Base-by-base conservation (phyloP, 306 rosid genomes). In the Lotus japonicus region DNA sequence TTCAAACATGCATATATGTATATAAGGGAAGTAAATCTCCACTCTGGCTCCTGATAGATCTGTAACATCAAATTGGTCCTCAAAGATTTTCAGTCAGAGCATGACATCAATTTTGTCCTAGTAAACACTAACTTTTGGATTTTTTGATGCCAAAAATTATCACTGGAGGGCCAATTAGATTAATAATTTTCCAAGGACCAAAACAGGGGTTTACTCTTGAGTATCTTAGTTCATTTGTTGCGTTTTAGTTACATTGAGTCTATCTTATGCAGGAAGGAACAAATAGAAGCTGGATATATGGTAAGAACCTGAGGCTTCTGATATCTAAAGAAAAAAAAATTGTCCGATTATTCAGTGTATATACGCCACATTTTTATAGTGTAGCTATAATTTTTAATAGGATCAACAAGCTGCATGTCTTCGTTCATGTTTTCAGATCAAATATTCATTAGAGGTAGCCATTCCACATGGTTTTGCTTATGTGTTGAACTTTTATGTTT, bases 241-340 rank as follows among this genome's bases (percentile, higher is more conserved):
- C 56, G 60, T 13, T 21, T 42, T 56, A 54, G 49, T 69, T 31
- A 62, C 58, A 12, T 69, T 46, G 45, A 12, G 13, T 77, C 44
- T 70, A 63, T 49, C 41, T 14, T 70, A 15, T 84, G 63, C 89
- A 89, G 98, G 84, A 60, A 76, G 53, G 67, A 61, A 52, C 72
- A 88, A 36, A 1, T 83, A 11, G 70, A 73, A 17, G 81, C 78
- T 21, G 91, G 96, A 41, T 58, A 78, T 79, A 6, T 5, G 16
- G 98, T 89, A 89, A 89, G 96, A 82, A 46, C 44, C 71, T 63
- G 64, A 69, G 4, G 64, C 58, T 50, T 78, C 61, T 71, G 15
- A 43, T 38, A 42, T 62, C 52, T 58, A 6, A 11, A 63, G 3
- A 68, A 13, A 58, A 69, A 13, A 57, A 33, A 26, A 53, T 64